Evolutionary conservation across 2,329 filamentous ascomycete genomes (phyloP).

Genomic region (Nakataea oryzae): DNA sequence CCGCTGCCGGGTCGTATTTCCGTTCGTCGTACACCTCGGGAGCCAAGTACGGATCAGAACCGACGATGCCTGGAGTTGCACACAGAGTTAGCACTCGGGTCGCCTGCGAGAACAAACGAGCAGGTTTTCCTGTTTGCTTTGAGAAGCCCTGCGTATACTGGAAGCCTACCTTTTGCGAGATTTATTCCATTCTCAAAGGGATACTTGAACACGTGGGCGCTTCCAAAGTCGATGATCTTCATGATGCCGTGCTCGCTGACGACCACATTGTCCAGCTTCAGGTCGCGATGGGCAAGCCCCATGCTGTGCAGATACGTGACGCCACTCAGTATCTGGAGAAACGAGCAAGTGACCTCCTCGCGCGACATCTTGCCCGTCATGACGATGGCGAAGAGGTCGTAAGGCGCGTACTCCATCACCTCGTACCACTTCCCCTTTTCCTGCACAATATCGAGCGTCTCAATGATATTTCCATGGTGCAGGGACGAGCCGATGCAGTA

Average conservation of each 20-base stretch:
- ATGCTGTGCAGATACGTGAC: constrained; percentile 92
- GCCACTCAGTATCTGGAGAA: constrained; percentile 88
- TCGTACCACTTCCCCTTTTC: constrained; percentile 95
- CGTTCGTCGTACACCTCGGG: constrained; percentile 92
- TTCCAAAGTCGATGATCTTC: constrained; percentile 99
- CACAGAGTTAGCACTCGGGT: neutral
- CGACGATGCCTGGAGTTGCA: constrained; percentile 45
- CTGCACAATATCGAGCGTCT: constrained; percentile 91
- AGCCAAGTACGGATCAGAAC: constrained; percentile 90
- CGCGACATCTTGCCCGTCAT: constrained; percentile 98
- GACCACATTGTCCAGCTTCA: constrained; percentile 97
- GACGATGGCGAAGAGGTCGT: constrained; percentile 91
- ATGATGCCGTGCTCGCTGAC: constrained; percentile 95
- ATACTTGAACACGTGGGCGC: constrained; percentile 93
- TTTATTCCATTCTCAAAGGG: constrained; percentile 89
- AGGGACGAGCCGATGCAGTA: constrained; percentile 96
- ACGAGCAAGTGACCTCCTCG: constrained; percentile 83
- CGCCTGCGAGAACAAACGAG: too few relatives aligned
- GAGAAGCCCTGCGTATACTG: neutral
- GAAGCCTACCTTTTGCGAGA: constrained; percentile 60
- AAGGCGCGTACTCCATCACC: constrained; percentile 98
- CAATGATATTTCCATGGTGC: constrained; percentile 96
- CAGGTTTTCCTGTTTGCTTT: neutral
- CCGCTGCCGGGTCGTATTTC: constrained; percentile 87
- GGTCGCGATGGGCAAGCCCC: constrained; percentile 85